phyloP scores from a whole-genome alignment of 352 stramenopile genomes.

The Pythium grandisporangium region DNA sequence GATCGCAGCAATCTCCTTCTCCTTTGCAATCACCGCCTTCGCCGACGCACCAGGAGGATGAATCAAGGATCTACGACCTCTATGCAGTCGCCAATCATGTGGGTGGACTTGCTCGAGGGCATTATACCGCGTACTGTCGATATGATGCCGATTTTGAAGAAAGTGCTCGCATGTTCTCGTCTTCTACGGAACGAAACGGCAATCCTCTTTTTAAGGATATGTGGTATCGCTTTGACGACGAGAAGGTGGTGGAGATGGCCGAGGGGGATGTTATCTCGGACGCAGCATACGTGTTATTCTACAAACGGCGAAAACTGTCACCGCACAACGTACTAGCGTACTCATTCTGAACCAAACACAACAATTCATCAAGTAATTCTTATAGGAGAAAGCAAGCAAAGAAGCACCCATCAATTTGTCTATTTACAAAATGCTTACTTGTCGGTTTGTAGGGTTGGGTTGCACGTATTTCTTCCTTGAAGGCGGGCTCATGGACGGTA shows the following conservation, averaged over 20 bases:
- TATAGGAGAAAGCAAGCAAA: no score
- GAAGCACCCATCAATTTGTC: no score
- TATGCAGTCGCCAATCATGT: conserved; percentile 98
- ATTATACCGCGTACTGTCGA: conserved; percentile 89
- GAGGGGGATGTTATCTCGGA: conserved; percentile 65
- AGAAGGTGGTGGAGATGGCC: conserved; percentile 71
- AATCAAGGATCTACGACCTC: conserved; percentile 84
- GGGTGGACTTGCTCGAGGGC: conserved; percentile 89
- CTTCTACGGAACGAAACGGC: conserved; percentile 5
- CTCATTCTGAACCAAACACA: no score
- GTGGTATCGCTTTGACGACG: conserved; percentile 82
- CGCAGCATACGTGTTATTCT: conserved; percentile 89
- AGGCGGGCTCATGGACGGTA: no score
- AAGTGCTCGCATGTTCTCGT: conserved; percentile 40
- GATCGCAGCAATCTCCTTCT: no score
- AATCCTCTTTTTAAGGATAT: conserved; percentile 45
- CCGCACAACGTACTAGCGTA: conserved; percentile 63
- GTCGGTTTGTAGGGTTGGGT: no score
- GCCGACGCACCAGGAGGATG: no score
- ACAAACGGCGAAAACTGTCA: conserved; percentile 75
- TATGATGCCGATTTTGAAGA: conserved; percentile 67
- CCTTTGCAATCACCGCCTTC: no score
- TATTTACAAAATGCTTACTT: no score
- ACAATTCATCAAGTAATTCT: no score
- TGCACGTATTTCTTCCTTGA: no score